phyloP scores from a whole-genome alignment of 352 stramenopile species.

The Phytophthora kernoviae region DNA sequence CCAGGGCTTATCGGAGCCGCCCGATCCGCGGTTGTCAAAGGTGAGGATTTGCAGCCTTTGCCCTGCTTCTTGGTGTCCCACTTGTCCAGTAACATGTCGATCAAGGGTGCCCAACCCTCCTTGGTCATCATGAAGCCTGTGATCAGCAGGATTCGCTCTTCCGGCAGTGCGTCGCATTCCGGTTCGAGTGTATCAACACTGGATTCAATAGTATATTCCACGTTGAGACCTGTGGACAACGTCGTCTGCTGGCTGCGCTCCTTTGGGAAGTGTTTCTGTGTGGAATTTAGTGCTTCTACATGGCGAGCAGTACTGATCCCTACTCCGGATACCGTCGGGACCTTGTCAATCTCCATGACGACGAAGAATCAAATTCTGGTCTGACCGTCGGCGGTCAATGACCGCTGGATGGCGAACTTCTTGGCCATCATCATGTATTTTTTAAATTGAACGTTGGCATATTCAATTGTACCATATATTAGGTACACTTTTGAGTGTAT shows the following conservation, averaged over 20 bases:
- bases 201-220: conserved; percentile 36
- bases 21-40: conserved; percentile 55
- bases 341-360: conserved; percentile 27
- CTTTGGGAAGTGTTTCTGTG: conserved; percentile 34
- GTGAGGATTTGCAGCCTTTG: conserved; percentile 42
- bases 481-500: no score
- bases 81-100: conserved; percentile 41
- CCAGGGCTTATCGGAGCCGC: conserved; percentile 40
- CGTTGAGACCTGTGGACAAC: conserved; percentile 31
- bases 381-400: no score
- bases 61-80: conserved; percentile 26
- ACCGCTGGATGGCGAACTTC: no score
- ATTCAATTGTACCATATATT: no score
- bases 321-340: conserved; percentile 19
- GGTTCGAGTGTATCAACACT: conserved; percentile 10
- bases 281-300: conserved; percentile 37
- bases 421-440: no score
- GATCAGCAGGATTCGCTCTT: conserved; percentile 48
- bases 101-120: conserved; percentile 42
- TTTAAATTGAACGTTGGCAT: no score
- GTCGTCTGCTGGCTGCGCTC: conserved; percentile 24
- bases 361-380: no score
- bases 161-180: conserved; percentile 20
- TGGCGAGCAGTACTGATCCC: conserved; percentile 38
- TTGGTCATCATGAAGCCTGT: conserved; percentile 51